Base-by-base conservation (phyloP, 768 basidiomycete species). In the Grammothele lineata region DNA sequence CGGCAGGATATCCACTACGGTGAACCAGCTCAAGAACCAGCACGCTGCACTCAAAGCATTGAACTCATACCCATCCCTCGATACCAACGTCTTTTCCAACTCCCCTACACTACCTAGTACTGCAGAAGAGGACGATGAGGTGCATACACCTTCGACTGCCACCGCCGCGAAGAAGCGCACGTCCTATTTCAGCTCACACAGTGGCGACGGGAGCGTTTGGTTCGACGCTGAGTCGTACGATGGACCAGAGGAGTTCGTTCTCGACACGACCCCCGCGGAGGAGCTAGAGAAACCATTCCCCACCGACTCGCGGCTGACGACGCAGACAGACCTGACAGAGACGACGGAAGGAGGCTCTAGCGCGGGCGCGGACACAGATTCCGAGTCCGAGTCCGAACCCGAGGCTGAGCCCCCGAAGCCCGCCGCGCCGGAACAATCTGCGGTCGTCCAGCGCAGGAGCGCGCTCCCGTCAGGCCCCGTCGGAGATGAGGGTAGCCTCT, bases 401-500 rank as follows among this genome's bases (percentile, higher is more conserved):
- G 32, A 38, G 35, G 38, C 42, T 15, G 46, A 46, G 40, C 35
- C 18, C 18, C 18, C 35, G 15, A 37, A 47, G 38, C 37, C 47
- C 3, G 24, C 32, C 10, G 36, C 6, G n/a, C 27, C 50, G 45
- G 46, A 40, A 51, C 32, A 46, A 47, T 32, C 67, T 68, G 40
- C 43, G 26, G 51, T 48, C 19, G 62, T 81, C 8, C 57, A 66
- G 8, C 71, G 79, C 48, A 72, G 87, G 52, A 78, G 76, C 3
- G 68, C 67, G 33, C 67, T 89, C 39, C 86, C 87, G 15, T 75
- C 77, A 17, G 72, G 73, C 5, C 71, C 78, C 14, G 70, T 77
- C 19, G 79, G 76, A 3, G 89, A 92, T 43, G 87, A 92, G 66
- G 87, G 87, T 9, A 90, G 88, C 59, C 67, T 92, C 27, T 89